Base-by-base conservation (phyloP, 805 yeast species). In the Spathaspora girioi region DNA sequence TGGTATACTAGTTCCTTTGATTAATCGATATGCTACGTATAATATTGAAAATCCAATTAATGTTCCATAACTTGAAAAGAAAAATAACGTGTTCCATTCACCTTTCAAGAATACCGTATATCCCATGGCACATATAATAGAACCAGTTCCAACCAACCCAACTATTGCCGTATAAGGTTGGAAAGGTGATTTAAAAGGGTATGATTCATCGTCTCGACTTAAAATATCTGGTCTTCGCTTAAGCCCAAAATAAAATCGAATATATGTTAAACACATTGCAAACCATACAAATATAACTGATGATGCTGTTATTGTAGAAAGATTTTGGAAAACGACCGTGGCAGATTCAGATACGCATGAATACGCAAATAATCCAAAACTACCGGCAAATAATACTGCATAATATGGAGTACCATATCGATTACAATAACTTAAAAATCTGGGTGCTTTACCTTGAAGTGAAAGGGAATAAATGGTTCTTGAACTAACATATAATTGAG, bases 271-370 rank as follows among this genome's bases (percentile, higher is more conserved):
- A 57, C 87, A 82, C 79, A 86, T 81, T 5, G 89, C 87, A 56
- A 77, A 76, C 96, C 96, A 90, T 43, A 87, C 89, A 35, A 90
- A 67, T 49, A 89, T 79, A 0, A 91, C 92, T 1, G 92, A 79
- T 0, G 92, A 81, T 2, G 92, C 83, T 48, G 88, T 79, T 35
- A 88, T 75, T 57, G 83, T 82, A 7, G 87, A 79, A 52, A 88
- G 69, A 58, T 85, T 80, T 53, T 81, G 86, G 57, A 89, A 88
- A 5, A 86, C 86, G 14, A 71, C 66, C 14, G 86, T 79, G 0
- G 91, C 83, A 38, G 73, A 65, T 50, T 78, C 73, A 43, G 81
- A 76, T 5, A 85, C 82, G 2, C 88, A 79, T 19, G 86, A 62
- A 62, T 73, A 87, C 0, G 90, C 79, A 38, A 87, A 66, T 2